These are phyloP conservation scores for Heritiera fomes DNA, from an alignment of 345 rosid genomes.

Conservation along the genomic window DNA sequence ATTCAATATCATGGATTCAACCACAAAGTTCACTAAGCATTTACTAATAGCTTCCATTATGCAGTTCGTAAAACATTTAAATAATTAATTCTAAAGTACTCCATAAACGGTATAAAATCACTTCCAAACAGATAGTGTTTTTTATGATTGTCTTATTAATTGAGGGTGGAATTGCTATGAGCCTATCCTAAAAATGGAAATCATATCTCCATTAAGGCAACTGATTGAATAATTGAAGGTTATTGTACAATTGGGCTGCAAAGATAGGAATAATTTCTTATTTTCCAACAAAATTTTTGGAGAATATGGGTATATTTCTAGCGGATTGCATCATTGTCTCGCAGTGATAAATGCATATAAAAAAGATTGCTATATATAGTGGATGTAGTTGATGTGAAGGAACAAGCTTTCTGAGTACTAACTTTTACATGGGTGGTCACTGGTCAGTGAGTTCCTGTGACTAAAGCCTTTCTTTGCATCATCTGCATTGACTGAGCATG, in stretches of 20 bases:
- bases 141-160: neutral
- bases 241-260: neutral
- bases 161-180: neutral
- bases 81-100: neutral
- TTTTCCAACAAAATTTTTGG: neutral
- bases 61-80: no score
- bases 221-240: neutral
- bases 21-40: no score
- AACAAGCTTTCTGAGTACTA: no score
- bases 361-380: no score
- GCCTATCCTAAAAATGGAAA: neutral
- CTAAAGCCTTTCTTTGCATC: neutral
- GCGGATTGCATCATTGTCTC: neutral
- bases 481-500: neutral
- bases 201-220: neutral
- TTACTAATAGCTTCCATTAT: no score
- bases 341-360: neutral
- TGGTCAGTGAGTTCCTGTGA: neutral
- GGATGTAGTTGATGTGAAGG: no score
- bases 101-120: no score
- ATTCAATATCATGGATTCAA: no score
- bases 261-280: neutral
- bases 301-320: neutral
- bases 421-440: neutral
- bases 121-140: no score